These are phyloP conservation scores for Plantago coronopus DNA, from an alignment of 305 asterid species.

Conservation along the genomic window DNA sequence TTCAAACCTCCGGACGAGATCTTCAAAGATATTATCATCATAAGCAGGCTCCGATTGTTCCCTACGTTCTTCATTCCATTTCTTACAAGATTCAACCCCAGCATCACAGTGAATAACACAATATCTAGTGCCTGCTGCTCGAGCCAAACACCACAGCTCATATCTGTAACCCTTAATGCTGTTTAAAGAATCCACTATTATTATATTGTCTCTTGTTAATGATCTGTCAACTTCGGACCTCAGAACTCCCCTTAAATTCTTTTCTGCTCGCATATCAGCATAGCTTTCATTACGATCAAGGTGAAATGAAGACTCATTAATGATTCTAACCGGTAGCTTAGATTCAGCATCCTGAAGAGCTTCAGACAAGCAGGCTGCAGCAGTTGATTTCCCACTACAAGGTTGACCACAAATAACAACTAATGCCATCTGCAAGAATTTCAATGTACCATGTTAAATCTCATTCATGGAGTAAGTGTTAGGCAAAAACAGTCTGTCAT, in stretches of 20 bases:
- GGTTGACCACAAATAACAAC: conserved; percentile 98
- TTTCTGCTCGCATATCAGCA: conserved; percentile 79
- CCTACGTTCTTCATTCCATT: conserved; percentile 70
- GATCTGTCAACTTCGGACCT: conserved; percentile 96
- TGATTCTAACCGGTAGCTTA: conserved; percentile 57
- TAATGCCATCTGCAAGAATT: conserved; percentile 68
- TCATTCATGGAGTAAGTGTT: neutral
- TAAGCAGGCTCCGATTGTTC: conserved; percentile 47
- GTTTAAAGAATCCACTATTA: conserved; percentile 85
- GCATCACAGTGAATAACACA: conserved; percentile 80
- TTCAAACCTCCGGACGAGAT: conserved; percentile 81
- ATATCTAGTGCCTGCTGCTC: conserved; percentile 85
- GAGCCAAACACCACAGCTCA: conserved; percentile 96
- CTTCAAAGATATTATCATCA: conserved; percentile 65
- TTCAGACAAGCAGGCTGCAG: conserved; percentile 65
- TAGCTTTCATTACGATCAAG: conserved; percentile 78
- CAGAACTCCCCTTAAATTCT: conserved; percentile 80
- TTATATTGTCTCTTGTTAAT: conserved; percentile 61
- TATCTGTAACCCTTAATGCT: conserved; percentile 96
- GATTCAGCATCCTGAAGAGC: conserved; percentile 73
- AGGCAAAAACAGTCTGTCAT: too few species aligned
- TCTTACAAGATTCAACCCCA: conserved; percentile 48
- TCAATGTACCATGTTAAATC: conserved; percentile 2
- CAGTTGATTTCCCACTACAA: conserved; percentile 83
- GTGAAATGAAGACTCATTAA: conserved; percentile 76